A percentile compares a stretch with the other conserved stretches of the same genome.
Conservation (phyloP, 1,139 yeast genomes). For the Candida albicans region DNA sequence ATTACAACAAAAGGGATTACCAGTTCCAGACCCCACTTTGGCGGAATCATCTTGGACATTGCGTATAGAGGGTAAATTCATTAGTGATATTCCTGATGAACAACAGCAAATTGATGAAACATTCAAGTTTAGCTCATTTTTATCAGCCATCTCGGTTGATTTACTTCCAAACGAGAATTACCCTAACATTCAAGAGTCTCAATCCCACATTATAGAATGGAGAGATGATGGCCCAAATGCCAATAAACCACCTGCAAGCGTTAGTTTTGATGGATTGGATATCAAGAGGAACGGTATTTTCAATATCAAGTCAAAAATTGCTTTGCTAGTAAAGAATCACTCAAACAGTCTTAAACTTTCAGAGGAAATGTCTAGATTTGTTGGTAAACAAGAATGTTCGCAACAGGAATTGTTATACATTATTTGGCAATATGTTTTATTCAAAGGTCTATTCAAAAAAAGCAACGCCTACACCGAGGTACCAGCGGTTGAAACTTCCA, state of each 20-base stretch:
- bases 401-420: slow-evolving; percentile 85
- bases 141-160: slow-evolving; percentile 84
- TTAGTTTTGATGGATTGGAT: slow-evolving; percentile 82
- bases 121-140: slow-evolving; percentile 69
- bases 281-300: slow-evolving; percentile 74
- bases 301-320: slow-evolving; percentile 68
- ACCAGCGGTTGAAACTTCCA: slow-evolving; percentile 32
- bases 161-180: slow-evolving; percentile 49
- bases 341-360: slow-evolving; percentile 59
- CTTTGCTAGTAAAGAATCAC: slow-evolving; percentile 80
- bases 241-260: slow-evolving; percentile 33
- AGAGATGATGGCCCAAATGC: slow-evolving; percentile 26
- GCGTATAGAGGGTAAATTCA: slow-evolving; percentile 80
- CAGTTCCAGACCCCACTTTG: slow-evolving; percentile 21
- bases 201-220: slow-evolving; percentile 45
- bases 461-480: slow-evolving; percentile 33
- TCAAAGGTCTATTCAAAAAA: slow-evolving; percentile 62
- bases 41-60: slow-evolving; percentile 75
- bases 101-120: slow-evolving; percentile 7
- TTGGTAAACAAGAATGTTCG: slow-evolving; percentile 77
- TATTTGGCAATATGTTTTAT: slow-evolving; percentile 85
- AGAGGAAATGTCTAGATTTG: slow-evolving; percentile 59
- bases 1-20: slow-evolving; percentile 23
- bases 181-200: slow-evolving; percentile 34
- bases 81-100: slow-evolving; percentile 30